Conservation (phyloP, 2,329 filamentous ascomycete species). For the Hypoxylon sp. region DNA sequence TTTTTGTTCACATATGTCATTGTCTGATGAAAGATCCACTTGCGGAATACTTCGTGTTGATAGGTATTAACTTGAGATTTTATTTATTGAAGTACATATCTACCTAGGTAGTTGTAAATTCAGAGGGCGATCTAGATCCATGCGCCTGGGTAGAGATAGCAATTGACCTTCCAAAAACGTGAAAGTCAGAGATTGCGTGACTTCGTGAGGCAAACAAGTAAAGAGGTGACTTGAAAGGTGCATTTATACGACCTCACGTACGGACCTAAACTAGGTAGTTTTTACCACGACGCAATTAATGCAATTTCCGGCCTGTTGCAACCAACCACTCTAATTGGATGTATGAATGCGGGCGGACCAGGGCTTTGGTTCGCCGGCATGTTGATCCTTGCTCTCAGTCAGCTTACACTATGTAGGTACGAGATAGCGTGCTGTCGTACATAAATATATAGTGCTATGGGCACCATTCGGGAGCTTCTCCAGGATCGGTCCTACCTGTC, state of each 20-base stretch:
- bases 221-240: constrained; percentile 9
- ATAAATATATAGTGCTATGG: constrained; percentile 29
- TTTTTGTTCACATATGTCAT: background rate
- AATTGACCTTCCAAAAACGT: constrained; percentile 42
- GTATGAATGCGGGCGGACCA: constrained; percentile 26
- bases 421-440: constrained; percentile 35
- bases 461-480: constrained; percentile 4
- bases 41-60: background rate
- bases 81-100: too few species aligned
- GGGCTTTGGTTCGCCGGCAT: constrained; percentile 8
- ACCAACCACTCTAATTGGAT: constrained; percentile 35
- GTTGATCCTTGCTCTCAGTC: constrained; percentile 30
- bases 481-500: constrained; percentile 20
- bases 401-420: constrained; percentile 35
- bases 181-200: constrained; percentile 34
- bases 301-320: constrained; percentile 39
- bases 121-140: constrained; percentile 36
- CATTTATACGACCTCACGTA: constrained; percentile 18
- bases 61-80: background rate
- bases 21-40: background rate
- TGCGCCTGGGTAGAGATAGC: constrained; percentile 32
- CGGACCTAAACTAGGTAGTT: background rate
- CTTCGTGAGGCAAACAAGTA: constrained; percentile 15
- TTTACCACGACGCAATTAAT: constrained; percentile 29
- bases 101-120: background rate